Evolutionary conservation across 1,284 basidiomycete species (phyloP).

Genomic region (Marasmius sp.): DNA sequence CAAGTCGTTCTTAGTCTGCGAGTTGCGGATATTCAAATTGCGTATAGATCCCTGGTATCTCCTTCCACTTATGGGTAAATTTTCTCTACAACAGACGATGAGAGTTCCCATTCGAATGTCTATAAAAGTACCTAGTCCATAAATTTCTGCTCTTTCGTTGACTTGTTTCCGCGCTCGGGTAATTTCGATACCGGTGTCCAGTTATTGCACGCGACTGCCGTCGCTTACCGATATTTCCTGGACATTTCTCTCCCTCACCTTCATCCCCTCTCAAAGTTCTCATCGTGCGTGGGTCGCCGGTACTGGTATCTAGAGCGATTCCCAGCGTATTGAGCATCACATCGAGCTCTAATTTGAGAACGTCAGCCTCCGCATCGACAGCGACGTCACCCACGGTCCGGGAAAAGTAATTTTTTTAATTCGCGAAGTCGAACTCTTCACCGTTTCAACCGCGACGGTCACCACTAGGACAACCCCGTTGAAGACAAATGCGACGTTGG

Average conservation of each 20-base stretch:
- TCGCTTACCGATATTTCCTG: slow-evolving; percentile 1
- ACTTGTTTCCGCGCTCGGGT: too few species aligned
- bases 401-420: not conserved
- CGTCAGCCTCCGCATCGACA: not conserved
- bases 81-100: too few species aligned
- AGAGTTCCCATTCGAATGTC: too few species aligned
- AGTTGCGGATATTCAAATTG: too few species aligned
- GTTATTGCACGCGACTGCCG: not conserved
- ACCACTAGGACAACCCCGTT: slow-evolving; percentile 11
- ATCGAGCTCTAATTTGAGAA: not conserved
- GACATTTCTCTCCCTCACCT: not conserved
- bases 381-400: not conserved
- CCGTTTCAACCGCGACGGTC: not conserved
- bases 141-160: too few species aligned
- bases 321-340: not conserved
- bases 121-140: too few species aligned
- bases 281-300: not conserved
- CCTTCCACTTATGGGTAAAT: too few species aligned
- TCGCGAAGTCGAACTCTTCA: not conserved
- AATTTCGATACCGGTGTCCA: too few species aligned
- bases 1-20: too few species aligned
- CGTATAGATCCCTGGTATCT: too few species aligned
- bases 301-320: not conserved
- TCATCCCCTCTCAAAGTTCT: not conserved
- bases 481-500: not conserved